Evolutionary conservation across 495 filamentous ascomycete species (phyloP).

Genomic region (Tuber aestivum): DNA sequence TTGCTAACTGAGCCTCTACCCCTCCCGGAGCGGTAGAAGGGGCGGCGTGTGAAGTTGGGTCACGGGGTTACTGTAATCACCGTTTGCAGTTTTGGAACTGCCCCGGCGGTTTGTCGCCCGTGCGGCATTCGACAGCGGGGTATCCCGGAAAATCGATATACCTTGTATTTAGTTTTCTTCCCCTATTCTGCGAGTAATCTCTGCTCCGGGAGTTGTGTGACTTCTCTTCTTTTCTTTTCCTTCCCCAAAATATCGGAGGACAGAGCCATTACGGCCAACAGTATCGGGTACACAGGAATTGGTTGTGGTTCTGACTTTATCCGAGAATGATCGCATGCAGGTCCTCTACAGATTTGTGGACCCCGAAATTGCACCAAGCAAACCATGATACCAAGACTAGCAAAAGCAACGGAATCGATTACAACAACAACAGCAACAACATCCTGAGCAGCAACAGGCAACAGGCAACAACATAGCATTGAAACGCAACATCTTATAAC

Average conservation of each 20-base stretch:
- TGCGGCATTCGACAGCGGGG: conserved; percentile 36
- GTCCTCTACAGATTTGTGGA: conserved; percentile 23
- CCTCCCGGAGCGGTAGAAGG: conserved; percentile 23
- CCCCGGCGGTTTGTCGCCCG: conserved; percentile 24
- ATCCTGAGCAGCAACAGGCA: not conserved
- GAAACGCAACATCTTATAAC: conserved; percentile 3
- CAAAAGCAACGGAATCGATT: not conserved
- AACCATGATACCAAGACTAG: not conserved
- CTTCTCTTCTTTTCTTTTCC: not conserved
- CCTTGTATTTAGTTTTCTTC: not conserved
- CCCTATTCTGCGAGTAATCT: not conserved
- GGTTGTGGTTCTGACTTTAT: not conserved
- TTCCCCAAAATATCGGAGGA: not conserved
- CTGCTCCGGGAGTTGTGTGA: not conserved
- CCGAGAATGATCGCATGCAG: conserved; percentile 19
- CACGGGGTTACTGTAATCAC: conserved; percentile 28
- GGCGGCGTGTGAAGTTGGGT: conserved; percentile 24
- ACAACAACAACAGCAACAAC: not conserved
- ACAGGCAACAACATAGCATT: not conserved
- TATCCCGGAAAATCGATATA: conserved; percentile 28
- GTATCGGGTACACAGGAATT: not conserved
- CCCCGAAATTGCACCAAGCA: conserved; percentile 23
- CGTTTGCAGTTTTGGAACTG: conserved; percentile 18
- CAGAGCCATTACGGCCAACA: not conserved
- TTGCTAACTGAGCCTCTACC: conserved; percentile 19